Base-by-base conservation (phyloP, 805 yeast genomes). In the Candida suzukii region DNA sequence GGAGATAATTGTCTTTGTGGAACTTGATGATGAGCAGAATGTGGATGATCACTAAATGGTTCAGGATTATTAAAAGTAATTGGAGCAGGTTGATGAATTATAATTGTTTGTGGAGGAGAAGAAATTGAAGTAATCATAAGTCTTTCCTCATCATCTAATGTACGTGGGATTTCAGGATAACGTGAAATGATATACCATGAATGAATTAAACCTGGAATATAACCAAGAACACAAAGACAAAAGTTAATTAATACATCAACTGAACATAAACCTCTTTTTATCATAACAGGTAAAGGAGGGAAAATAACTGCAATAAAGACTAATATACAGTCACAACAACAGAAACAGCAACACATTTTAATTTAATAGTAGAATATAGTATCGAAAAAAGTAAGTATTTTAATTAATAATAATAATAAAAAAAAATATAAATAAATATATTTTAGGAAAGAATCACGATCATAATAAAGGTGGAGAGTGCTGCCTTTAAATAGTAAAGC, bases 211-310 rank as follows among this genome's bases (percentile, higher is more conserved):
- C 88, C 88, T 0, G 91, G 91, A 43, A 83, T 60, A 57, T 73
- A 78, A 2, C 88, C 86, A 26, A 83, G 60, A 9, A 79, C 39
- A 47, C 80, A 77, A 33, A 83, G 65, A 22, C 76, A 57, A 32
- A 86, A 67, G 60, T 85, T 86, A 53, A 87, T 81, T 42, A 78
- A 58, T 37, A 70, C 67, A 54, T 86, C 95, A 8, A 80, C 76
- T 2, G 90, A 78, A 46, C 82, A 79, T 40, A 83, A 44, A 3
- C 95, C 95, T 41, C 83, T 69, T 56, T 83, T 82, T 47, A 84
- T 63, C 52, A 78, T 70, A 17, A 86, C 95, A 1, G 95, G 88
- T 40, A 86, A 57, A 1, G 95, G 95, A 1, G 95, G 95, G 52
- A 82, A 70, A 51, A 86, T 58, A 38, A 85, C 72, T 2, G 93